Evolutionary conservation across 2,329 filamentous ascomycete genomes (phyloP), one percentile per base, ranked within the genome.

Genomic region (Akanthomyces muscarius): DNA sequence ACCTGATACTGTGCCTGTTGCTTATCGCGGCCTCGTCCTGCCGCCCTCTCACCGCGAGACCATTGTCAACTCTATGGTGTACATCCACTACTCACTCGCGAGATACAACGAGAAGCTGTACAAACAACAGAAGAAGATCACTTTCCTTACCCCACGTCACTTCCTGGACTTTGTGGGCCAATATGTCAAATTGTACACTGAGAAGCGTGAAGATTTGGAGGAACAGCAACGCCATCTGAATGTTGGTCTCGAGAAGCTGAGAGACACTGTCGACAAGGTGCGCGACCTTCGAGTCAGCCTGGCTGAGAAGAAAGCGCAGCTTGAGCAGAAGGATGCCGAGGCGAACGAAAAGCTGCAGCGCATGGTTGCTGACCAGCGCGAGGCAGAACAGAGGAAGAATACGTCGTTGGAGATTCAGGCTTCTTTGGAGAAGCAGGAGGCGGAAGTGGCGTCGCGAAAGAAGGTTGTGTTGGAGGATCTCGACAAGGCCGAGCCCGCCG

Each of bases 171-270:
- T 99, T 71, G 94, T 99, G 64, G 91, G 92, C 45, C 95, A 99
- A 73, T 99, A 97, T 73, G 93, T 97, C 75, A 95, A 91, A 75
- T 83, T 99, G 7, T 98, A 98, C 78, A 96, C 93, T 66, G 95
- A 99, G 77, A 99, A 99, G 81, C 90, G 96, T 13, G 95, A 98
- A 75, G 95, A 99, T 72, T 85, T 99, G 1, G 95, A 99, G 76
- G 95, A 99, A 74, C 95, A 99, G 75, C 95, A 99, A 74, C 90
- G 95, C 36, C 95, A 99, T 83, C 83, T 99, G 66, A 99, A 99
- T 71, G 93, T 98, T 63, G 96, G 95, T 82, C 85, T 99, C 2
- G 95, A 99, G 80, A 99, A 99, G 76, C 82, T 99, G 33, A 86
- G 91, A 69, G 95, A 98, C 77, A 99, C 95, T 2, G 93, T 98